Evolutionary conservation across 371 early-diverging fungal species (phyloP).

Genomic region (Lichtheimia ornata): DNA sequence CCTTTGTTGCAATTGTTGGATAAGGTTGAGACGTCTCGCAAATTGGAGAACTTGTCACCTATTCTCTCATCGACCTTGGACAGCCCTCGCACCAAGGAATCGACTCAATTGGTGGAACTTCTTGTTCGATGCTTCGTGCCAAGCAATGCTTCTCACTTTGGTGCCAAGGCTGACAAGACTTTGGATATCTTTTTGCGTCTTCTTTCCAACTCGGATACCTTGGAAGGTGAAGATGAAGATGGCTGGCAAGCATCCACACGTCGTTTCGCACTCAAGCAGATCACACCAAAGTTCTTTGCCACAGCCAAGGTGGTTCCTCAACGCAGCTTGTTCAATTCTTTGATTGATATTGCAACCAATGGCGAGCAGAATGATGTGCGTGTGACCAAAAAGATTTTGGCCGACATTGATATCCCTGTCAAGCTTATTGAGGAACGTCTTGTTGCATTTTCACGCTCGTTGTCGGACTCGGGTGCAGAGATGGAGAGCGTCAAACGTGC

Average conservation of each 20-base stretch:
- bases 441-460: constrained; percentile 23
- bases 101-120: constrained; percentile 45
- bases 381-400: constrained; percentile 60
- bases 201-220: constrained; percentile 34
- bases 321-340: constrained; percentile 53
- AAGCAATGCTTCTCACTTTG: constrained; percentile 48
- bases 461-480: constrained; percentile 11
- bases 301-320: constrained; percentile 49
- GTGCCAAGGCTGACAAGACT: constrained; percentile 49
- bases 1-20: constrained; percentile 58
- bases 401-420: constrained; percentile 56
- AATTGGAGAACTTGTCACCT: constrained; percentile 67
- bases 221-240: constrained; percentile 51
- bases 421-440: constrained; percentile 36
- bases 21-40: constrained; percentile 55
- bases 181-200: constrained; percentile 52
- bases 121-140: constrained; percentile 70
- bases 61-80: constrained; percentile 54
- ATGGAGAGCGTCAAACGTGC: constrained; percentile 32
- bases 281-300: constrained; percentile 58
- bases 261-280: constrained; percentile 58
- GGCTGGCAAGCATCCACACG: constrained; percentile 61
- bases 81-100: constrained; percentile 27
- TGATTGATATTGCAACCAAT: constrained; percentile 70
- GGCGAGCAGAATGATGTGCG: constrained; percentile 63